Evolutionary conservation across 2,329 filamentous ascomycete species (phyloP).

Genomic region (Colletotrichum tamarilloi): DNA sequence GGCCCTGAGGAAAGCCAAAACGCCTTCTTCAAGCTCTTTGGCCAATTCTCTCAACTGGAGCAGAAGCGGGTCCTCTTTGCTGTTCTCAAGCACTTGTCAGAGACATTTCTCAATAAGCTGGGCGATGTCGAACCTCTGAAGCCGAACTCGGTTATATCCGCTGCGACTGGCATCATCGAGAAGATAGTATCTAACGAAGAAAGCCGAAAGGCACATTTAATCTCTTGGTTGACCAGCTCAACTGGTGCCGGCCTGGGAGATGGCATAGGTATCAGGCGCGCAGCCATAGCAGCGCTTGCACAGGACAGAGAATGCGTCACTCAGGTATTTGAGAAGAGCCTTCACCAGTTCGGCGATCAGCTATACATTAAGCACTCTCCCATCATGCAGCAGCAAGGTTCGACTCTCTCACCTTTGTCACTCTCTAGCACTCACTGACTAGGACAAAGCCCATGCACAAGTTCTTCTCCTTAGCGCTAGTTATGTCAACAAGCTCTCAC

Average conservation of each 20-base stretch:
- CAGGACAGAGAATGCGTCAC: constrained; percentile 63
- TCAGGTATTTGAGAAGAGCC: constrained; percentile 72
- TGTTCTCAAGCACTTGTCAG: constrained; percentile 57
- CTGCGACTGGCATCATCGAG: constrained; percentile 67
- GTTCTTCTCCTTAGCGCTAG: constrained; percentile 81
- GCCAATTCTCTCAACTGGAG: constrained; percentile 52
- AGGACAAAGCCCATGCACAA: constrained; percentile 77
- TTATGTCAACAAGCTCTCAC: constrained; percentile 75
- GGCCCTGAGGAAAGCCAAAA: constrained; percentile 37
- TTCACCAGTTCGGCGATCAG: constrained; percentile 84
- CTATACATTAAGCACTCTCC: constrained; percentile 89
- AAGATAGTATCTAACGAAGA: constrained; percentile 59
- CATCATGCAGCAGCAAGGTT: constrained; percentile 89
- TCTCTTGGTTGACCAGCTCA: constrained; percentile 73
- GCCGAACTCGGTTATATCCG: constrained; percentile 57
- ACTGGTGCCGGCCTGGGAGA: constrained; percentile 74
- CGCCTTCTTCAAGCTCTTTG: constrained; percentile 47
- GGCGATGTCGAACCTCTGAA: constrained; percentile 41
- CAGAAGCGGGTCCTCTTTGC: constrained; percentile 55
- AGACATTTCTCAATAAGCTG: constrained; percentile 53
- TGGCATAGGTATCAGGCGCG: constrained; percentile 73
- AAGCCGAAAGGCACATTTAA: constrained; percentile 63
- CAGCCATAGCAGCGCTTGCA: constrained; percentile 69
- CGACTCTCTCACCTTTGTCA: constrained; percentile 31
- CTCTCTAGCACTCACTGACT: constrained; percentile 37